phyloP scores from a whole-genome alignment of 108 stramenopile genomes.

The Nitzschia sp. region DNA sequence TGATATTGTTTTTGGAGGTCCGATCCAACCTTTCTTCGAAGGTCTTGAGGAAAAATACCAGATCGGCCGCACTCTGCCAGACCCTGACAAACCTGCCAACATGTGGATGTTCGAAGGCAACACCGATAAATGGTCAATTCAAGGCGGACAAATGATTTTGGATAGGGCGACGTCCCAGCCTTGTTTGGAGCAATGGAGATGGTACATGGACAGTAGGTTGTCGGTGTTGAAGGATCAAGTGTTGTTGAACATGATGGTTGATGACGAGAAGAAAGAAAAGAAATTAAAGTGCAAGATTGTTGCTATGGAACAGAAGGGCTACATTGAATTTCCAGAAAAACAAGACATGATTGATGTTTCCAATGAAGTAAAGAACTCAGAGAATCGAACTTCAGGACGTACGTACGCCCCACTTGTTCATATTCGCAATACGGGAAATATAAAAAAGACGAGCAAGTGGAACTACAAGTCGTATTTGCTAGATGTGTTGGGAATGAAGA shows the following conservation, averaged over 20 bases:
- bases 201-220: not conserved
- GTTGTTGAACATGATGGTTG: conserved; percentile 3
- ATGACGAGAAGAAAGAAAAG: not conserved
- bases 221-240: conserved; percentile 5
- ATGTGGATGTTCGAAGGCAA: conserved; percentile 25
- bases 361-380: not conserved
- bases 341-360: not conserved
- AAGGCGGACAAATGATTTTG: conserved; percentile 24
- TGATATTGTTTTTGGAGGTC: conserved; percentile 20
- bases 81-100: not conserved
- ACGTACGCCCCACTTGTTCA: not conserved
- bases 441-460: not conserved
- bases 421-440: not conserved
- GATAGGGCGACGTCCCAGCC: conserved; percentile 18
- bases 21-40: not conserved
- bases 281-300: conserved; percentile 8
- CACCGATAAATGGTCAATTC: conserved; percentile 1
- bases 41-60: conserved; percentile 12
- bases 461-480: not conserved
- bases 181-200: conserved; percentile 14
- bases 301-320: conserved; percentile 11
- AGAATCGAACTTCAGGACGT: not conserved
- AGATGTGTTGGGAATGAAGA: not conserved
- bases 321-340: conserved; percentile 19
- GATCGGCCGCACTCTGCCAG: not conserved